Conservation (phyloP, 2,329 filamentous ascomycete species). For the Cucurbitaria berberidis region DNA sequence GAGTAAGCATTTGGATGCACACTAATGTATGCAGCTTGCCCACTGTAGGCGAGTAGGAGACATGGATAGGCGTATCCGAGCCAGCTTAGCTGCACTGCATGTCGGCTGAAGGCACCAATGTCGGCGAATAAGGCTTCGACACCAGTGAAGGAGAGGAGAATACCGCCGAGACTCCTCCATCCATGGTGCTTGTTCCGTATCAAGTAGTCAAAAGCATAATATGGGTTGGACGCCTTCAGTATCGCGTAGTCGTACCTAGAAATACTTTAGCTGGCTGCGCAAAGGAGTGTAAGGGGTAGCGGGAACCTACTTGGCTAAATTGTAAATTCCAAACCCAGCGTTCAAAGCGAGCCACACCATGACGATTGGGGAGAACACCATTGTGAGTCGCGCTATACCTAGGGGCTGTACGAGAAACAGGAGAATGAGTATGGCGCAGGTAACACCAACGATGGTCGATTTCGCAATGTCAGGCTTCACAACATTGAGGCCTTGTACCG, state of each 20-base stretch:
- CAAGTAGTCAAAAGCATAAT: slow-evolving; percentile 67
- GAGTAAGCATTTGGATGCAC: slow-evolving; percentile 64
- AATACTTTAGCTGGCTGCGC: slow-evolving; percentile 15
- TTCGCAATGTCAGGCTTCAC: slow-evolving; percentile 63
- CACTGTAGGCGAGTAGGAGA: slow-evolving; percentile 69
- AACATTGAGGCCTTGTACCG: slow-evolving; percentile 67
- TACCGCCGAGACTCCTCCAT: slow-evolving; percentile 71
- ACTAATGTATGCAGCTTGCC: slow-evolving; percentile 76
- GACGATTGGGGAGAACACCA: slow-evolving; percentile 69
- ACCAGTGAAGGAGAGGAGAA: slow-evolving; percentile 75
- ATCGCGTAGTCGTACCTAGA: slow-evolving; percentile 56
- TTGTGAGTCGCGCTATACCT: slow-evolving; percentile 66
- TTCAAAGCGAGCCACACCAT: slow-evolving; percentile 72
- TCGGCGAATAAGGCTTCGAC: slow-evolving; percentile 83
- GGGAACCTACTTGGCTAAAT: slow-evolving; percentile 31
- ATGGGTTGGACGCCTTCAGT: slow-evolving; percentile 60
- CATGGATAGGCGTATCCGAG: slow-evolving; percentile 72
- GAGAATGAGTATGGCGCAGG: slow-evolving; percentile 68
- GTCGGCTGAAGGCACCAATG: slow-evolving; percentile 72
- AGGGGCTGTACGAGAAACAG: slow-evolving; percentile 71
- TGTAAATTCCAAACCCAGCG: slow-evolving; percentile 66
- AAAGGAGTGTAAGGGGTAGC: background rate
- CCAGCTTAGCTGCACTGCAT: slow-evolving; percentile 76
- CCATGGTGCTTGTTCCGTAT: slow-evolving; percentile 64
- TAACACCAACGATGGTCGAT: slow-evolving; percentile 66